Percentiles rank a stretch among this genome's conserved stretches.
These are phyloP conservation scores for Plasmodium knowlesi DNA, from an alignment of 169 alveolate species.

Conservation along the genomic window DNA sequence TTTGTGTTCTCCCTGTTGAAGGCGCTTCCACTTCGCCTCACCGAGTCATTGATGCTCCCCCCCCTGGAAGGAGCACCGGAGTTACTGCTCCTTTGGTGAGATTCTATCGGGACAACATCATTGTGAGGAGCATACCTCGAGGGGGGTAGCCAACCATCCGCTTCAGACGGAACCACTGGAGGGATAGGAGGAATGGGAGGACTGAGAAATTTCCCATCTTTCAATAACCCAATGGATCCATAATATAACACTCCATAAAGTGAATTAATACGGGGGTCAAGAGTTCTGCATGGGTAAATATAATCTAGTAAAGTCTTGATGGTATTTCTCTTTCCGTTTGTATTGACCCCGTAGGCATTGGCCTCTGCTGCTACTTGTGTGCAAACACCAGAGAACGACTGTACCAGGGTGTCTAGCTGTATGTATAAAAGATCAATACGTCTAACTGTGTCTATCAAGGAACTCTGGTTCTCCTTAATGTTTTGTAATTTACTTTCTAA, in stretches of 20 bases:
- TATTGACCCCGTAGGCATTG: not conserved
- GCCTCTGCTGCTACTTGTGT: constrained; percentile 85
- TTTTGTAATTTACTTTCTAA: constrained; percentile 82
- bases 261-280: constrained; percentile 87
- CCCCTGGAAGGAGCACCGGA: not conserved
- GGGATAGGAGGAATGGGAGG: constrained; percentile 75
- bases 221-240: constrained; percentile 57
- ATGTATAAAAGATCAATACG: constrained; percentile 87
- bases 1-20: not conserved
- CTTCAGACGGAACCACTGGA: constrained; percentile 65
- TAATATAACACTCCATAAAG: constrained; percentile 87
- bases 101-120: not conserved
- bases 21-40: not conserved
- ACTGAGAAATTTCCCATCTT: constrained; percentile 38
- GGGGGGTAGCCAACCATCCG: constrained; percentile 71
- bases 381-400: constrained; percentile 91
- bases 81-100: not conserved
- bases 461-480: constrained; percentile 86
- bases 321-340: constrained; percentile 77
- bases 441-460: constrained; percentile 86
- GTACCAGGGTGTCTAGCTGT: constrained; percentile 89
- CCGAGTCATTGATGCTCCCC: not conserved
- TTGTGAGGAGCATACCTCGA: not conserved
- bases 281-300: constrained; percentile 89
- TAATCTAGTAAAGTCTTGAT: constrained; percentile 85